phyloP scores from a whole-genome alignment of 352 stramenopile species.

The Phytophthora sp. region DNA sequence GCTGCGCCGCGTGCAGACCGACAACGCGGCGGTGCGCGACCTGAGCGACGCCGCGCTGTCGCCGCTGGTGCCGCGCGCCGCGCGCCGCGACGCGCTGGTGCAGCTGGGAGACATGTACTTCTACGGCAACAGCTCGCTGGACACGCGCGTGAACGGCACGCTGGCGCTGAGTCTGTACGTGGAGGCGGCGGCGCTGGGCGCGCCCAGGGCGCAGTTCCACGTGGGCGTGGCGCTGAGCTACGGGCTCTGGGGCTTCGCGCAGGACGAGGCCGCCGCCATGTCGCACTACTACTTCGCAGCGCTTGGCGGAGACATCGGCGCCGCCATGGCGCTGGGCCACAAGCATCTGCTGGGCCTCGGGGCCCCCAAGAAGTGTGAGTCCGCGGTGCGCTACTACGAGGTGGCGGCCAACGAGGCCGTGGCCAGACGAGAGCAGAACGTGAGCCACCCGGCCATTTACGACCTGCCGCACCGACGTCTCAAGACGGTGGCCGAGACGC shows the following conservation, averaged over 20 bases:
- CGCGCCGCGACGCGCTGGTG: conserved; percentile 63
- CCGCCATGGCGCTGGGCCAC: conserved; percentile 80
- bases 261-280: conserved; percentile 70
- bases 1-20: conserved; percentile 24
- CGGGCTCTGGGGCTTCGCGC: conserved; percentile 74
- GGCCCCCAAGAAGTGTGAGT: conserved; percentile 84
- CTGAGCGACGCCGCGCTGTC: conserved; percentile 57
- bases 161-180: conserved; percentile 72
- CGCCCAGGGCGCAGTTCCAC: conserved; percentile 81
- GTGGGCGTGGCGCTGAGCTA: conserved; percentile 86
- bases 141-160: conserved; percentile 69
- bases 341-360: conserved; percentile 77
- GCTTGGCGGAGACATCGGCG: conserved; percentile 64
- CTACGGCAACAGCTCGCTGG: conserved; percentile 74
- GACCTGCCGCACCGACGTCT: conserved; percentile 76
- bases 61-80: conserved; percentile 23
- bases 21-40: conserved; percentile 38
- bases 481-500: conserved; percentile 72
- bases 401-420: conserved; percentile 83
- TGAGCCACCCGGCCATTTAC: conserved; percentile 67
- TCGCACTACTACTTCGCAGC: conserved; percentile 89
- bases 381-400: conserved; percentile 89
- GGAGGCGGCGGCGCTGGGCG: conserved; percentile 61
- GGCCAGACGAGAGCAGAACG: conserved; percentile 60
- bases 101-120: conserved; percentile 81